Base-by-base conservation (phyloP, 768 basidiomycete genomes). In the Asterophora parasitica region DNA sequence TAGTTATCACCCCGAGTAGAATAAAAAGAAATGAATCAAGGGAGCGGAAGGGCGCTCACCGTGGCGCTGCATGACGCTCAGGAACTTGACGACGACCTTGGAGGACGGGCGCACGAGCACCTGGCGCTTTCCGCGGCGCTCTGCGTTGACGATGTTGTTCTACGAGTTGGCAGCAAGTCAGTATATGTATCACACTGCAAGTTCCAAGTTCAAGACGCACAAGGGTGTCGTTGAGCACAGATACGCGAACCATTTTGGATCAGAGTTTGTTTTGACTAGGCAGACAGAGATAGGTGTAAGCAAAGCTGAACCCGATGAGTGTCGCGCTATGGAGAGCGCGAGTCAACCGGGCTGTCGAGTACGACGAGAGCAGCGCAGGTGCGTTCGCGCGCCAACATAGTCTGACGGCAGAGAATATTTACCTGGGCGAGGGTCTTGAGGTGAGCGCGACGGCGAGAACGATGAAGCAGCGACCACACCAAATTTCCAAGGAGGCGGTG, bases 81-180 rank as follows among this genome's bases (percentile, higher is more conserved):
- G 75, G 74, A 97, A 96, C 71, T 96, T 96, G 58, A 99, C 86
- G 55, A 97, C 82, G 67, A 99, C 96, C 75, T 99, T 99, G 57
- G 92, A 95, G 4, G 89, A 92, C 47, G 96, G 96, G 42, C 95
- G 85, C 70, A 99, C 82, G 61, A 99, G 86, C 53, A 99, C 96
- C 75, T 99, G 96, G 63, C 96, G 92, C 79, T 99, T 99, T 64
- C 96, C 96, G 65, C 93, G 90, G 67, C 92, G 92, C 78, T 98
- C 96, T 64, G 96, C 96, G 59, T 99, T 99, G 84, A 96, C 92
- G 58, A 97, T 96, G 82, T 90, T 95, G 83, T 95, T 97, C 82
- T 87, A 51, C 15, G 12, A 2, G 9, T 31, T 9, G 12, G 3
- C 4, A 23, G 23, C 23, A 23, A 23, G 23, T 23, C 23, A 23